Evolutionary conservation across 192 early-diverging fungal genomes (phyloP).

Genomic region (Allomyces arbusculus): DNA sequence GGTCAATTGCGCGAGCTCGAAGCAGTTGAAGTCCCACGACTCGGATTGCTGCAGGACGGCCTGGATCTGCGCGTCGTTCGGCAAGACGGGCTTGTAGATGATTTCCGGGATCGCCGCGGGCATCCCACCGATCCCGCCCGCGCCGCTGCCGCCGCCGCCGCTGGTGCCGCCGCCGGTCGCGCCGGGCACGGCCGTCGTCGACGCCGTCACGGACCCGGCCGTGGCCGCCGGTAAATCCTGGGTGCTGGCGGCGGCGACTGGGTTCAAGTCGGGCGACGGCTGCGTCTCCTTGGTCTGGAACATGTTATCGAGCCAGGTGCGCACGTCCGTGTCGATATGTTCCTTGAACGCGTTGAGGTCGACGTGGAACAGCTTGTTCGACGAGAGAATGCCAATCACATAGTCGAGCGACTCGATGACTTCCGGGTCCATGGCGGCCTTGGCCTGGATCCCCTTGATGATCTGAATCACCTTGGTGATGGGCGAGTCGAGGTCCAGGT

Average conservation of each 20-base stretch:
- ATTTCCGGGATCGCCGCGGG: neutral
- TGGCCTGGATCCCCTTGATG: slow-evolving; percentile 16
- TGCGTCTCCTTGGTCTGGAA: neutral
- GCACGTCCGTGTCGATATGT: slow-evolving; percentile 4
- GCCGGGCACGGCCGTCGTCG: neutral
- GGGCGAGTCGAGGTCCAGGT: slow-evolving; percentile 10
- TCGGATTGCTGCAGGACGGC: neutral
- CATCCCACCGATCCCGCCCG: neutral
- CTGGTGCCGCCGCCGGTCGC: neutral
- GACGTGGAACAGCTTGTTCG: slow-evolving; percentile 23
- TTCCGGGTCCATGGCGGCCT: slow-evolving; percentile 13
- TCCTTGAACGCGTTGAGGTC: slow-evolving; percentile 15
- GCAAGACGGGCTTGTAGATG: neutral
- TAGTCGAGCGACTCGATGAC: slow-evolving; percentile 21
- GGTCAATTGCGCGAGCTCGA: slow-evolving; percentile 1
- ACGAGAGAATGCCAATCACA: slow-evolving; percentile 20
- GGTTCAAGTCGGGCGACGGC: neutral
- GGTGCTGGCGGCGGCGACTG: neutral
- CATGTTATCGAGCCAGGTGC: slow-evolving; percentile 2
- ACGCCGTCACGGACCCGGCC: neutral
- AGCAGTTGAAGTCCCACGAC: slow-evolving; percentile 3
- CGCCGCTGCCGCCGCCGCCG: neutral
- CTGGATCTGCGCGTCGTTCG: neutral
- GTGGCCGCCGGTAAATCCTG: too few relatives aligned
- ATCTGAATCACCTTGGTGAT: slow-evolving; percentile 27